A percentile compares a stretch with the other conserved stretches of the same genome.
phyloP scores from a whole-genome alignment of 345 rosid genomes.

The Euphorbia tirucalli region DNA sequence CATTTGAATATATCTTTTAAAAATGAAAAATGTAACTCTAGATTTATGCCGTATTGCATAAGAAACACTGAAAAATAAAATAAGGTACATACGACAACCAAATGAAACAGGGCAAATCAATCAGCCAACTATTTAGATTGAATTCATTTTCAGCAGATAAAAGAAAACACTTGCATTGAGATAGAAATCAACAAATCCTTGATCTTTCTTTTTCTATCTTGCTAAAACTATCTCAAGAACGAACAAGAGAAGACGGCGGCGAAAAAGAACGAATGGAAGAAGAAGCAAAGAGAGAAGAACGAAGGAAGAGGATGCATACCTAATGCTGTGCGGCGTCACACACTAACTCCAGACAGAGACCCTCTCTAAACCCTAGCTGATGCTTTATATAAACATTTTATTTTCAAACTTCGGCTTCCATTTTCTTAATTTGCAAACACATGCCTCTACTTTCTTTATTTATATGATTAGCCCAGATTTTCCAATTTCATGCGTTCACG shows the following conservation, averaged over 20 bases:
- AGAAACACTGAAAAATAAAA: not conserved
- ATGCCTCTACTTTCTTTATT: not conserved
- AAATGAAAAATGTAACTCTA: not conserved
- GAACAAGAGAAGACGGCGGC: slow-evolving; percentile 2
- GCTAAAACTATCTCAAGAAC: slow-evolving; percentile 1
- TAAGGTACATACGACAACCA: not conserved
- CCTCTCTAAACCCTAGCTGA: slow-evolving; percentile 12
- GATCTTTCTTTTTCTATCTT: not conserved
- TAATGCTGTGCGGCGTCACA: slow-evolving; percentile 26
- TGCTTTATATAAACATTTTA: not conserved
- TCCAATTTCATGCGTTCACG: no score
- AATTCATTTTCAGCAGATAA: not conserved
- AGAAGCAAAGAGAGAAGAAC: not conserved
- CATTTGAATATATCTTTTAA: not conserved
- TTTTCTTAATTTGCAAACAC: not conserved
- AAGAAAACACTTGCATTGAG: not conserved
- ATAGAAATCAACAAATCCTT: not conserved
- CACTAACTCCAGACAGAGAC: slow-evolving; percentile 2
- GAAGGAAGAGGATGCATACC: slow-evolving; percentile 6
- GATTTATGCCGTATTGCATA: not conserved
- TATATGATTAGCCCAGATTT: not conserved
- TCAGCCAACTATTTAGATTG: not conserved
- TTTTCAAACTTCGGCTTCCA: not conserved
- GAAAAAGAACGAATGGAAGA: not conserved
- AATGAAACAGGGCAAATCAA: not conserved